These are phyloP conservation scores for Talaromyces sp. DNA, from an alignment of 2,329 filamentous ascomycete species.

Conservation along the genomic window DNA sequence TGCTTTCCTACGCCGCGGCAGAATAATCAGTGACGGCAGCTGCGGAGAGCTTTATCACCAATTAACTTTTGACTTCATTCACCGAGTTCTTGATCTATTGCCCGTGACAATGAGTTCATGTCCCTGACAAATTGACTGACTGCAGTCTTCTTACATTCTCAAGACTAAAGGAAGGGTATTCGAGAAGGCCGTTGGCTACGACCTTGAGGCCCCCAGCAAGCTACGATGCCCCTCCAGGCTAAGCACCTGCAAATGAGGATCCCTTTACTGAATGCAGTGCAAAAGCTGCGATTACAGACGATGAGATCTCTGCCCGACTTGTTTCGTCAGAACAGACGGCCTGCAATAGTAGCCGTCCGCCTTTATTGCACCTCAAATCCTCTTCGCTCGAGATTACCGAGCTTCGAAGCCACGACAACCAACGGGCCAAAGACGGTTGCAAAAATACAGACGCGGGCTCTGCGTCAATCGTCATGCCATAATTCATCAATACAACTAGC, in stretches of 20 bases:
- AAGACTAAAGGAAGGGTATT: not conserved
- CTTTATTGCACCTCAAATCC: not conserved
- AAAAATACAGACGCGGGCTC: not conserved
- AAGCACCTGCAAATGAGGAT: not conserved
- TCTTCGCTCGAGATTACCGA: slow-evolving; percentile 1
- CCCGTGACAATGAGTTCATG: not conserved
- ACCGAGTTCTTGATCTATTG: too few species aligned
- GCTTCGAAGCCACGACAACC: not conserved
- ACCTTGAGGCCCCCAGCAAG: not conserved
- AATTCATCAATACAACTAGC: not conserved
- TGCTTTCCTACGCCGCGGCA: not conserved
- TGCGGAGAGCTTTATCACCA: not conserved
- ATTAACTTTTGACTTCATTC: not conserved
- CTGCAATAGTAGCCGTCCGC: not conserved
- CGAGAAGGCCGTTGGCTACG: not conserved
- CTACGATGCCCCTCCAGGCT: not conserved
- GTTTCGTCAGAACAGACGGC: not conserved
- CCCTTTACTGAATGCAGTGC: slow-evolving; percentile 2
- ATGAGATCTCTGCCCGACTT: not conserved
- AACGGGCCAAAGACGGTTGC: not conserved
- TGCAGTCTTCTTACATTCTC: not conserved
- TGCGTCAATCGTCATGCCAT: slow-evolving; percentile 8
- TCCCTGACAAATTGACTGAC: not conserved
- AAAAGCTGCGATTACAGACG: not conserved
- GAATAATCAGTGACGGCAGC: not conserved